Evolutionary conservation across 306 rosid species (phyloP), one percentile per base, ranked within the genome.

Genomic region (Quillaja saponaria): DNA sequence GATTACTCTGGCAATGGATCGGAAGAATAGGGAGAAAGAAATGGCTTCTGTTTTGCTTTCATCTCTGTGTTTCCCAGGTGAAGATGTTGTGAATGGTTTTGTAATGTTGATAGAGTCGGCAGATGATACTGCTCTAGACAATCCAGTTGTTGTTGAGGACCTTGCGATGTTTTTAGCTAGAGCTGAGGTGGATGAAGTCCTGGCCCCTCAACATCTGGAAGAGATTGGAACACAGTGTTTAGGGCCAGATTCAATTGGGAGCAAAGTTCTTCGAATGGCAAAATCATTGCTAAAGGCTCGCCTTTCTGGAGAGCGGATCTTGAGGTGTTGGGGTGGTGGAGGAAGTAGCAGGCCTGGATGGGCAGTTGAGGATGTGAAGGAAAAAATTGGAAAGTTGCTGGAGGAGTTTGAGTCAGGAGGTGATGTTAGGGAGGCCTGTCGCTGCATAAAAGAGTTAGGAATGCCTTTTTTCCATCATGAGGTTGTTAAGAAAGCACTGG

Each of bases 291-390:
- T 86, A 8, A 79, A 83, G 53, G 95, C 87, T 7, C 71, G 79
- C 20, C 82, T 81, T 8, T 79, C 95, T 0, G 95, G 95, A 10
- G 90, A 86, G 69, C 48, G 90, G 31, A 83, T 86, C 45, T 48
- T 83, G 42, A 78, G 95, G 57, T 86, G 90, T 72, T 86, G 95
- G 95, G 95, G 95, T 11, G 95, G 90, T 13, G 95, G 87, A 0
- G 90, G 90, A 45, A 73, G 82, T 53, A 78, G 87, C 50, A 66
- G 72, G 46, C 80, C 79, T 3, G 95, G 95, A 34, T 86, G 87
- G 87, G 90, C 78, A 3, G 76, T 86, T 25, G 90, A 79, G 47
- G 90, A 86, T 76, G 87, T 83, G 10, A 83, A 83, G 63, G 95
- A 81, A 73, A 86, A 79, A 81, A 81, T 86, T 18, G 75, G 84